Evolutionary conservation across 1,284 basidiomycete genomes (phyloP).

Genomic region (Naganishia cerealis): DNA sequence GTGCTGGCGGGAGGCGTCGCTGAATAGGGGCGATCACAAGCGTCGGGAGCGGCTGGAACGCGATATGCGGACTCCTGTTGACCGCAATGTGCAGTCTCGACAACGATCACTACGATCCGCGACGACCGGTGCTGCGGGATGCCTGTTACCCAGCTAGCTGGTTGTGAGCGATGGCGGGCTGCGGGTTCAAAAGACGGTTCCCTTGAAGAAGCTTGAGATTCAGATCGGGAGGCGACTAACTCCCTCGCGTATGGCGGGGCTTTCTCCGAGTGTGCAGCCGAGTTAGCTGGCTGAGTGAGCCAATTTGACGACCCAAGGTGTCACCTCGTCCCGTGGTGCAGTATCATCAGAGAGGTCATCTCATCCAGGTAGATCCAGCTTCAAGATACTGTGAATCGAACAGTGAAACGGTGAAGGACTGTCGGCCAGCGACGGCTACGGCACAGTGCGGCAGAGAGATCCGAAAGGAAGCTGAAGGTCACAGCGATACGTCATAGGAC

Average conservation of each 20-base stretch:
- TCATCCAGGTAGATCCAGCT: no score
- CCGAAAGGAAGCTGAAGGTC: no score
- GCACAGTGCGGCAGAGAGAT: no score
- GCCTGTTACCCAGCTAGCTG: background rate
- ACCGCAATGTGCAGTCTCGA: background rate
- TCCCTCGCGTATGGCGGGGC: slow-evolving; percentile 16
- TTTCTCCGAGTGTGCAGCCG: no score
- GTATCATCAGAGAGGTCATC: no score
- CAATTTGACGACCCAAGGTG: no score
- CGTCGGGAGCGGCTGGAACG: background rate
- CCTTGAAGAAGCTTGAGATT: slow-evolving; percentile 16
- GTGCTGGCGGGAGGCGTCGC: background rate
- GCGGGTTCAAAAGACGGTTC: slow-evolving; percentile 8
- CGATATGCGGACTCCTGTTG: background rate
- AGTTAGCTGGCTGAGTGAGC: no score
- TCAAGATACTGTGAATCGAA: no score
- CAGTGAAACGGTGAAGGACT: no score
- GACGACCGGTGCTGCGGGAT: background rate
- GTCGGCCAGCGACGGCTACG: no score
- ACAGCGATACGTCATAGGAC: no score
- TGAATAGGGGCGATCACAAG: slow-evolving; percentile 20
- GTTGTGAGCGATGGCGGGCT: background rate
- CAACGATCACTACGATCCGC: background rate
- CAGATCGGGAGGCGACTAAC: slow-evolving; percentile 25
- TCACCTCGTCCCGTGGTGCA: no score